These are phyloP conservation scores for Malus asiatica DNA, from an alignment of 306 rosid genomes.

Conservation along the genomic window DNA sequence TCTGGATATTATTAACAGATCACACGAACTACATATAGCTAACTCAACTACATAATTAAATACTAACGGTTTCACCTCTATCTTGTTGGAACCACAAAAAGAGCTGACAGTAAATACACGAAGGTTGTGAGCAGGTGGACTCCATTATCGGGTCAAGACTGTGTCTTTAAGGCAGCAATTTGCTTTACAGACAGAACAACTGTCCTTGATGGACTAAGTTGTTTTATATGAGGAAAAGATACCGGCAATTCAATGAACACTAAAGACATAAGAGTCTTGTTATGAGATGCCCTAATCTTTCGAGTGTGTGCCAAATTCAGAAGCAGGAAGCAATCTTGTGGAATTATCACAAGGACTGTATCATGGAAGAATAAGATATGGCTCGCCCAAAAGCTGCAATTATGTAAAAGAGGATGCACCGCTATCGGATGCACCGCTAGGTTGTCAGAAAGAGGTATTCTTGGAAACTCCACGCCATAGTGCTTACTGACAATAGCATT, in stretches of 20 bases:
- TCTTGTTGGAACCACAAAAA: slow-evolving; percentile 1
- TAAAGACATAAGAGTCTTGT: background rate
- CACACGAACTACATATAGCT: background rate
- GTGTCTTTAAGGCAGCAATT: slow-evolving; percentile 4
- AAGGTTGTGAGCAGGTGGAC: background rate
- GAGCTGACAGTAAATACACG: background rate
- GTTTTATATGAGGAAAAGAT: slow-evolving; percentile 8
- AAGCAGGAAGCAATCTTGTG: slow-evolving; percentile 8
- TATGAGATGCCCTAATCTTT: slow-evolving; percentile 4
- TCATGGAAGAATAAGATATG: background rate
- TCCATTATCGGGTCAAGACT: background rate
- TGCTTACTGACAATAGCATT: background rate
- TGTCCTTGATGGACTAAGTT: background rate
- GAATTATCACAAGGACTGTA: background rate
- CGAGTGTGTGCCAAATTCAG: slow-evolving; percentile 8
- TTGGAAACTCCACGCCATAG: background rate
- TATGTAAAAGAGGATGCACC: background rate
- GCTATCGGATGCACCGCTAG: background rate
- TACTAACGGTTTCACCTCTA: background rate
- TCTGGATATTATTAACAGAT: background rate
- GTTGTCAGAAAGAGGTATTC: background rate
- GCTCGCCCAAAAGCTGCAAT: background rate
- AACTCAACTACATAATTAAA: background rate
- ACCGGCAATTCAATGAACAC: slow-evolving; percentile 3
- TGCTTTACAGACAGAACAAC: slow-evolving; percentile 6